A percentile compares a stretch with the other conserved stretches of the same genome.
These are phyloP conservation scores for Sporobolomyces pararoseus DNA, from an alignment of 768 basidiomycete species.

Conservation along the genomic window DNA sequence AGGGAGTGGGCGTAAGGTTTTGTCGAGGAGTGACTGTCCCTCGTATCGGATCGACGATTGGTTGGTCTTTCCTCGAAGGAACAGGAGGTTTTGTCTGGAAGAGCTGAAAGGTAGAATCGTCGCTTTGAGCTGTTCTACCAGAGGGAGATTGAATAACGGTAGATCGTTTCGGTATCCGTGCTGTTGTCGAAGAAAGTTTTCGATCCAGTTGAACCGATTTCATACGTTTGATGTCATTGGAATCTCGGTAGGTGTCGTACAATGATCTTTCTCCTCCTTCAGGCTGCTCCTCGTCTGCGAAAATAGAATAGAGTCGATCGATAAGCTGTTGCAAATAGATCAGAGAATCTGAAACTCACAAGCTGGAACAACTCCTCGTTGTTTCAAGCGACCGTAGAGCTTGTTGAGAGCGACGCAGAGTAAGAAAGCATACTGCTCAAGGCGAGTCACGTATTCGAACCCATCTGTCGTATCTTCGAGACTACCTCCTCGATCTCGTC, in stretches of 20 bases:
- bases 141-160: conserved; percentile 93
- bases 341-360: conserved; percentile 54
- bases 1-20: not conserved
- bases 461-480: conserved; percentile 51
- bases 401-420: conserved; percentile 90
- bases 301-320: not conserved
- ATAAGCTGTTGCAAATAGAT: conserved; percentile 25
- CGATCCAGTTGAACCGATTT: conserved; percentile 91
- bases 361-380: conserved; percentile 82
- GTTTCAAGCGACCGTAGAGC: conserved; percentile 78
- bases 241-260: conserved; percentile 77
- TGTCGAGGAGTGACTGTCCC: conserved; percentile 30
- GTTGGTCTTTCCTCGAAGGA: conserved; percentile 41
- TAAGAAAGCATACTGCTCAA: conserved; percentile 97
- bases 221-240: conserved; percentile 86
- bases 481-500: conserved; percentile 45
- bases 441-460: conserved; percentile 83
- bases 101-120: conserved; percentile 44
- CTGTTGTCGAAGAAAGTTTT: conserved; percentile 81
- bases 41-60: conserved; percentile 34
- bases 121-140: conserved; percentile 74
- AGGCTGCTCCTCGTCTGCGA: conserved; percentile 45
- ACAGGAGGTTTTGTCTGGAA: conserved; percentile 39
- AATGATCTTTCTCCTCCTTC: conserved; percentile 45
- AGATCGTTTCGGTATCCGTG: conserved; percentile 84